Percentiles rank a stretch among this genome's conserved stretches.
Conservation (phyloP, 139 green algal species). For the Tetradesmus lagerheimii region DNA sequence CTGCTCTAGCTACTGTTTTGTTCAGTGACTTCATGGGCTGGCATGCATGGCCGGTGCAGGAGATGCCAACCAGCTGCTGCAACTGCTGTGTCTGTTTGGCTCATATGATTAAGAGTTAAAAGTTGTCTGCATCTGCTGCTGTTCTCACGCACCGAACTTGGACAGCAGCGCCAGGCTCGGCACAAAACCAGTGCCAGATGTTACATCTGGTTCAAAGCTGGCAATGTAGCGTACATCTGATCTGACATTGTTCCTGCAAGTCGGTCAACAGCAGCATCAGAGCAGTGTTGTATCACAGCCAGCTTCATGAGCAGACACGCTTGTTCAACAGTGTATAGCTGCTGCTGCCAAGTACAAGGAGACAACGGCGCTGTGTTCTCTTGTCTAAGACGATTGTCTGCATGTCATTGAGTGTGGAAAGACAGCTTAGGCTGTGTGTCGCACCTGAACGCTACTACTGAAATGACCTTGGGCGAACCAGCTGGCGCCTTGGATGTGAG, state of each 20-base stretch:
- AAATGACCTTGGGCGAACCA: constrained; percentile 25
- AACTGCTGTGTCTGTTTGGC: neutral
- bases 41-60: neutral
- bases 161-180: constrained; percentile 25
- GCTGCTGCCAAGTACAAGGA: neutral
- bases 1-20: neutral
- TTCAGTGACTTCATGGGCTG: neutral
- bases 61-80: too few relatives aligned
- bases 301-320: neutral
- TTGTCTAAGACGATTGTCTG: too few relatives aligned
- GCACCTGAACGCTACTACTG: constrained; percentile 49
- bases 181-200: constrained; percentile 43
- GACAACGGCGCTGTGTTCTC: too few relatives aligned
- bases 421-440: neutral
- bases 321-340: neutral
- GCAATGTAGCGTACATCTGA: constrained; percentile 43
- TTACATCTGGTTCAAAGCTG: constrained; percentile 40
- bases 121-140: too few relatives aligned
- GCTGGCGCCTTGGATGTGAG: constrained; percentile 6
- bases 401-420: too few relatives aligned
- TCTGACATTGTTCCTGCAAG: constrained; percentile 28
- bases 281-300: neutral
- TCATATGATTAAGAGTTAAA: too few relatives aligned
- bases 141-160: constrained; percentile 36
- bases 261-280: neutral